Conservation (phyloP, 163 green algal species). For the Volvox carteri region DNA sequence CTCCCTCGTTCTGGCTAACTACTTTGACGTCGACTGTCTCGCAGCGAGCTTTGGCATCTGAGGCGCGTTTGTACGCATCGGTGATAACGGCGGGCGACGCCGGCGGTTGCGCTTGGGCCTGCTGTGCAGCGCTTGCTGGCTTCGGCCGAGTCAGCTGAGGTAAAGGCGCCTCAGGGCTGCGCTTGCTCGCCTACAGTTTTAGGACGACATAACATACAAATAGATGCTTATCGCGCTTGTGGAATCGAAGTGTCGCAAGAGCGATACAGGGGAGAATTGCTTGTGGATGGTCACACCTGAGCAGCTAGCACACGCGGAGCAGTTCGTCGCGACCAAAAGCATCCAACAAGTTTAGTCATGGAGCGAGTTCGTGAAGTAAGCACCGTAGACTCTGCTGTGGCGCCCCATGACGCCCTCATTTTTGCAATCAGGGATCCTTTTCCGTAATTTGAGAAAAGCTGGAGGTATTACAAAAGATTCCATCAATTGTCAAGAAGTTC, state of each 20-base stretch:
- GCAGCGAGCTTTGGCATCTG: constrained; percentile 29
- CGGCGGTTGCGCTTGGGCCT: constrained; percentile 32
- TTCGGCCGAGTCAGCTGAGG: constrained; percentile 41
- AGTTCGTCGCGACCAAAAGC: background rate
- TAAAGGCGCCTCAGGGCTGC: background rate
- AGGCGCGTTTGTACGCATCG: constrained; percentile 28
- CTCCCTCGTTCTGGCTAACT: constrained; percentile 51
- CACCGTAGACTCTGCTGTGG: background rate
- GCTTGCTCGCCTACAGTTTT: constrained; percentile 21
- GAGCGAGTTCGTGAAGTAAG: background rate
- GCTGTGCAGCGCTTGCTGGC: constrained; percentile 37
- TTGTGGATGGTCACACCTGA: background rate
- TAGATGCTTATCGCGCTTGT: too few relatives aligned
- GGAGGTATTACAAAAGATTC: too few relatives aligned
- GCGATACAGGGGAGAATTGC: background rate
- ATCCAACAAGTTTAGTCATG: background rate
- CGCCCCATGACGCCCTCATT: background rate
- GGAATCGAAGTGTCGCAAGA: too few relatives aligned
- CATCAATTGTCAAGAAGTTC: too few relatives aligned
- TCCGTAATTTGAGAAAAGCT: too few relatives aligned
- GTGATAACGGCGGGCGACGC: background rate
- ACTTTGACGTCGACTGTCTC: constrained; percentile 56
- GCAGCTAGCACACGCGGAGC: background rate
- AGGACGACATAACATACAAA: background rate
- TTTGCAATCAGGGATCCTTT: too few relatives aligned